Base-by-base conservation (phyloP, 129 eudicot species). In the Ambrosia artemisiifolia region DNA sequence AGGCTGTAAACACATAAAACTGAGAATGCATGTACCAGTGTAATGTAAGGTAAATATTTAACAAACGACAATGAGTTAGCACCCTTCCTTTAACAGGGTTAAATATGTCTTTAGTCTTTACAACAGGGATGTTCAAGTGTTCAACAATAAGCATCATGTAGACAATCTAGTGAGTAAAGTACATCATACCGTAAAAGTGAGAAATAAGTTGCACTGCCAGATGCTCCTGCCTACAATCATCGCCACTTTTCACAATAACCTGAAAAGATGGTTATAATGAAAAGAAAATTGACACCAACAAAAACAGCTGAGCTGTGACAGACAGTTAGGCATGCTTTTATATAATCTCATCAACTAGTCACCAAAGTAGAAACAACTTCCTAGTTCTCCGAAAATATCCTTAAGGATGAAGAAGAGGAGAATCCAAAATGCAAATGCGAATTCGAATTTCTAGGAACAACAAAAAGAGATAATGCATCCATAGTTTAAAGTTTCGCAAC, bases 171-270 rank as follows among this genome's bases (percentile, higher is more conserved):
- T 24, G 46, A 51, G 71, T 69, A 80, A 81, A 30, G 34, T 65
- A 55, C 36, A 51, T 70, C 94, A 53, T 80, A 94, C 99, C 99
- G 44, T 94, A 94, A 69, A 94, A 94, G 83, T 94, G 99, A 77
- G 96, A 90, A 34, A 94, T 94, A 76, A 94, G 96, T 68, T 94
- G 99, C 67, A 94, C 99, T 63, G 99, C 97, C 30, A 94, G 93
- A 85, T 94, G 99, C 75, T 94, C 99, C 86, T 94, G 99, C 82
- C 99, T 83, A 79, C 99, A 94, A 81, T 94, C 99, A 86, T 94
- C 99, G 24, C 99, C 99, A 81, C 99, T 94, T 87, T 94, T 94
- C 79, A 94, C 99, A 73, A 94, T 94, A 34, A 86, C 79, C 99
- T 94, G 65, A 63, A 14, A 13, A 17, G 38, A 35, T 24, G 32